These are phyloP conservation scores for Agapanthus africanus DNA, from an alignment of 106 monocot species.

Conservation along the genomic window DNA sequence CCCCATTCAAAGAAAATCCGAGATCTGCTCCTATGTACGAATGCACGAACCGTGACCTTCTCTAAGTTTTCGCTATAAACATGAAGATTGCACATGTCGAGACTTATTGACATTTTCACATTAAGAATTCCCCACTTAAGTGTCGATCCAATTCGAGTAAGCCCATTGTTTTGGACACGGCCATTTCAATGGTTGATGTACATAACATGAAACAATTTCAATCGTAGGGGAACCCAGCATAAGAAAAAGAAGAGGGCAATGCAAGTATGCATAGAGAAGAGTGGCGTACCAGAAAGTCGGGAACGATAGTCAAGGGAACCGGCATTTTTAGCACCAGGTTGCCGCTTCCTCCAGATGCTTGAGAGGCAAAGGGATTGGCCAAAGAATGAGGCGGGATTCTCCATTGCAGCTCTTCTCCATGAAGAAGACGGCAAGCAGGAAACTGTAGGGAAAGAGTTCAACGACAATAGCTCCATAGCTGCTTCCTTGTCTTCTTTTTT, in stretches of 20 bases:
- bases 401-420: neutral
- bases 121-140: neutral
- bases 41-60: too few species aligned
- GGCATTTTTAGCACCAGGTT: neutral
- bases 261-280: neutral
- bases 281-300: neutral
- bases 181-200: neutral
- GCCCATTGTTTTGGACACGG: too few species aligned
- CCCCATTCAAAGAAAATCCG: too few species aligned
- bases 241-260: neutral
- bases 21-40: too few species aligned
- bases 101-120: neutral
- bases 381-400: neutral
- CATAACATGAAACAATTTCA: neutral
- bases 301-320: too few species aligned
- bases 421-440: neutral
- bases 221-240: too few species aligned
- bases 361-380: neutral
- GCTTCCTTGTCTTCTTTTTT: neutral
- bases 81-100: neutral
- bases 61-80: too few species aligned
- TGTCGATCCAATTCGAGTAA: neutral
- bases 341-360: neutral
- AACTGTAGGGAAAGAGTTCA: neutral
- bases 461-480: conserved; percentile 2